Conservation (phyloP, 139 green algal species). For the Chlorella sp. region DNA sequence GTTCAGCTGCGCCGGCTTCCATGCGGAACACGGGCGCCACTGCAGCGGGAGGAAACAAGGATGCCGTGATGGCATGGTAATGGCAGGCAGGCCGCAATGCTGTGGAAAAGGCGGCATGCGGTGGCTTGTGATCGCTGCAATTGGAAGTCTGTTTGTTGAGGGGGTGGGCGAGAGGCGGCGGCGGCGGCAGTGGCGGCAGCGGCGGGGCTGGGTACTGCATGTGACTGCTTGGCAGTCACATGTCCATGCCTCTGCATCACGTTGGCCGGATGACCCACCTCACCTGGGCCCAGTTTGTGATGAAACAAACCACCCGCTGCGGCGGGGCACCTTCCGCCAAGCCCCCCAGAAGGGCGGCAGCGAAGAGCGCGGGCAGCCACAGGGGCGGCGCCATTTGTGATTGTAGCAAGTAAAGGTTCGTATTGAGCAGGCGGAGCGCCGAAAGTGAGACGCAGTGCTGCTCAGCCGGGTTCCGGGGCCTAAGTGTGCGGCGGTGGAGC, state of each 20-base stretch:
- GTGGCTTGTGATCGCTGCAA: too few relatives aligned
- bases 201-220: neutral
- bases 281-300: neutral
- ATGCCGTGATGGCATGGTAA: too few relatives aligned
- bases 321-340: neutral
- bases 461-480: too few relatives aligned
- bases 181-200: neutral
- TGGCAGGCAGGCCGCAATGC: too few relatives aligned
- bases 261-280: neutral
- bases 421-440: neutral
- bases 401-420: neutral
- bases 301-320: neutral
- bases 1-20: slow-evolving; percentile 9
- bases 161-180: neutral
- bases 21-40: neutral
- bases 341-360: neutral
- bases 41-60: too few relatives aligned
- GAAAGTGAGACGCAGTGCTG: too few relatives aligned
- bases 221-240: neutral
- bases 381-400: neutral
- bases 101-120: too few relatives aligned
- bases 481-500: too few relatives aligned
- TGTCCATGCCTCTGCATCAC: neutral
- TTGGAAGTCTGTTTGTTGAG: too few relatives aligned
- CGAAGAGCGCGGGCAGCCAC: neutral